Base-by-base conservation (phyloP, 441 rosid species). In the Geranium incanum region DNA sequence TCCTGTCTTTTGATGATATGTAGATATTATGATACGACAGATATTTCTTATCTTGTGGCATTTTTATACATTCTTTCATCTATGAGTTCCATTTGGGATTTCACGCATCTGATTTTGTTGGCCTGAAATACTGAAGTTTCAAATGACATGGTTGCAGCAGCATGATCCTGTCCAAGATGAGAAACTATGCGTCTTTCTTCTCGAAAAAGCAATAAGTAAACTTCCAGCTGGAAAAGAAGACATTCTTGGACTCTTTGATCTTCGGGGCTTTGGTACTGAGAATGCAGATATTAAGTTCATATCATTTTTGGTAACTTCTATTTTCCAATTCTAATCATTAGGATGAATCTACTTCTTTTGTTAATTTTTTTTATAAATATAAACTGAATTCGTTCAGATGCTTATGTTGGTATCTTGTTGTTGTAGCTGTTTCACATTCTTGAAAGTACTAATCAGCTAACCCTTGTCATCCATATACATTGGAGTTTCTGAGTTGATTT, bases 201-300 rank as follows among this genome's bases (percentile, higher is more conserved):
- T 92, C 68, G 97, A 95, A 79, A 90, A 88, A 85, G 97, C 97
- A 76, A 70, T 92, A 75, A 81, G 84, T 69, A 92, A 83, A 81
- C 89, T 90, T 62, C 91, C 93, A 48, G 70, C 86, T 65, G 95
- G 95, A 57, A 79, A 89, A 86, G 83, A 84, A 59, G 82, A 88
- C 74, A 86, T 92, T 76, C 92, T 92, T 68, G 96, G 88, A 75
- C 74, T 92, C 69, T 38, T 88, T 81, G 97, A 90, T 83, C 96
- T 92, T 48, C 85, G 95, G 66, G 95, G 86, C 41, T 89, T 88
- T 67, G 77, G 90, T 62, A 74, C 78, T 36, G 74, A 82, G 77
- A 95, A 89, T 73, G 91, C 93, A 28, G 97, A 92, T 81, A 85
- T 92, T 68, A 85, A 78, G 68, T 92, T 86, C 86, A 74, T 89